These are phyloP conservation scores for Royoungia palumana DNA, from an alignment of 768 basidiomycete species.

Conservation along the genomic window DNA sequence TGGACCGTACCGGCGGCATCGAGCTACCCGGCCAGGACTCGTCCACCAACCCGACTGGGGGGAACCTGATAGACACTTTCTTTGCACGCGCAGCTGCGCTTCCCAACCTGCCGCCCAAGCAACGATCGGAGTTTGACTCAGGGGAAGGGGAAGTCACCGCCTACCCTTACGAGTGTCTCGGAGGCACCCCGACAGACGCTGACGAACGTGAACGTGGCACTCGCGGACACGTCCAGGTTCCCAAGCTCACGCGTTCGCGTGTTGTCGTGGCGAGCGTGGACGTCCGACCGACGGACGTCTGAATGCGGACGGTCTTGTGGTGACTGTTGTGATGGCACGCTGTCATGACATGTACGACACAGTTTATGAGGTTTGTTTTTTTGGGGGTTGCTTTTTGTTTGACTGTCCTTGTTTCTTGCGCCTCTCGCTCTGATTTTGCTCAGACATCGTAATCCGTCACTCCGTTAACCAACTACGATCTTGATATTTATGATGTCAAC, in stretches of 20 bases:
- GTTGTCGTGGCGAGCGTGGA: conserved; percentile 59
- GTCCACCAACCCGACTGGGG: conserved; percentile 3
- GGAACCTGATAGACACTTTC: conserved; percentile 55
- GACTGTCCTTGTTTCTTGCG: no score
- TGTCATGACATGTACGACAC: not conserved
- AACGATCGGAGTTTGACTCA: conserved; percentile 44
- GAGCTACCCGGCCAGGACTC: conserved; percentile 37
- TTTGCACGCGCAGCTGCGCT: conserved; percentile 65
- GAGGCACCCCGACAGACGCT: conserved; percentile 30
- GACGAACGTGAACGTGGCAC: conserved; percentile 37
- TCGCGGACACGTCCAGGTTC: conserved; percentile 53
- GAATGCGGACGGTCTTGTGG: conserved; percentile 56
- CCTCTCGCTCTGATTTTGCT: no score
- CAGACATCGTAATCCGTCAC: no score
- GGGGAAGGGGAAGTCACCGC: conserved; percentile 51
- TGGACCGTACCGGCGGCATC: conserved; percentile 49
- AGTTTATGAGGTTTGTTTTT: not conserved
- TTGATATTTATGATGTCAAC: no score
- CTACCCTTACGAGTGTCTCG: conserved; percentile 39
- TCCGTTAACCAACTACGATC: no score
- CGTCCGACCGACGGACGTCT: conserved; percentile 53
- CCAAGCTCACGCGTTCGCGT: conserved; percentile 68
- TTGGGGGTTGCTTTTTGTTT: no score
- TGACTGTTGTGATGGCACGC: conserved; percentile 42
- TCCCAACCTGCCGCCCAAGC: conserved; percentile 52